phyloP scores from a whole-genome alignment of 2,329 filamentous ascomycete genomes.

The Mycocentrospora acerina region DNA sequence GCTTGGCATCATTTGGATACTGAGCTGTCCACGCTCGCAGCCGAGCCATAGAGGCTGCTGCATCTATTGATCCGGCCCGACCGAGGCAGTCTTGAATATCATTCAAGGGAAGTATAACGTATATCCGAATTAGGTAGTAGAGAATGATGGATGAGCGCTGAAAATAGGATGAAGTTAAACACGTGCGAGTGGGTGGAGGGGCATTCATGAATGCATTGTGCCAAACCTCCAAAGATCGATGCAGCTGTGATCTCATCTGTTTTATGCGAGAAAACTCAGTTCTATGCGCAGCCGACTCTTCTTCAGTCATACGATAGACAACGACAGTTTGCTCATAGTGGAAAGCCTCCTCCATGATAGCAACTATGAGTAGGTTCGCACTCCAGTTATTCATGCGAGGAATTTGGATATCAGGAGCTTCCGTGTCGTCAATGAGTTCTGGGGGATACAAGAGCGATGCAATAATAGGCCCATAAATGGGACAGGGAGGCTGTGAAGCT shows the following conservation, averaged over 20 bases:
- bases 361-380: slow-evolving; percentile 5
- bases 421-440: background rate
- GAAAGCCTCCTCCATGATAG: slow-evolving; percentile 3
- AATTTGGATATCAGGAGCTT: background rate
- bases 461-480: slow-evolving; percentile 2
- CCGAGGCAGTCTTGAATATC: slow-evolving; percentile 10
- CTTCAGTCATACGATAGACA: slow-evolving; percentile 2
- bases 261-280: no score
- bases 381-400: slow-evolving; percentile 4
- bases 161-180: slow-evolving; percentile 1
- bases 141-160: slow-evolving; percentile 2
- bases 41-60: slow-evolving; percentile 1
- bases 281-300: no score
- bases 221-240: slow-evolving; percentile 1
- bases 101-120: slow-evolving; percentile 1
- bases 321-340: slow-evolving; percentile 4
- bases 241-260: background rate
- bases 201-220: background rate
- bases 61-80: slow-evolving; percentile 2
- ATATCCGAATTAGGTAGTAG: slow-evolving; percentile 1
- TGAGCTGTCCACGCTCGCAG: background rate
- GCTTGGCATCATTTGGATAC: background rate
- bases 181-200: background rate
- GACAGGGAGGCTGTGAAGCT: slow-evolving; percentile 7
- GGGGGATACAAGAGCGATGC: background rate